Base-by-base conservation (phyloP, 1,284 basidiomycete genomes). In the Afroboletus lepidellus region DNA sequence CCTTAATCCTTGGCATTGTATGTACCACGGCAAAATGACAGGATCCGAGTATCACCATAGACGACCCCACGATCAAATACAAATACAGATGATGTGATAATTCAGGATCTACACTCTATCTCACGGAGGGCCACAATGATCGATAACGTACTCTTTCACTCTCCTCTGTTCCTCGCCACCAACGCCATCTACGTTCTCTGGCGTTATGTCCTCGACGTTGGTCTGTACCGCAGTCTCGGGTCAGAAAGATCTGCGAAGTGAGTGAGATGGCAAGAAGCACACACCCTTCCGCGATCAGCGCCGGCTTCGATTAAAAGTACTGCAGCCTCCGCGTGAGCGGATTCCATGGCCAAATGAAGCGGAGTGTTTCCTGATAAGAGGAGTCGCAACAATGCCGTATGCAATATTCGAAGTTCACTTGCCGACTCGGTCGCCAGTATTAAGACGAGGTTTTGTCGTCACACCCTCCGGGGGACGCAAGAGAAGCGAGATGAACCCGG, bases 261-360 rank as follows among this genome's bases (percentile, higher is more conserved):
- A 8, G 39, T 8, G 49, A 43, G 38, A 33, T 41, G 1, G 34
- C 29, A 43, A 16, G 49, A 46, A 53, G 45, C 21, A 42, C 90
- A 67, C 70, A 94, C 92, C 62, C 92, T 79, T 57, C 81, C 81
- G 30, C 94, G 84, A 75, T 97, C 94, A 8, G 94, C 94, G 16
- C 94, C 94, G 39, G 92, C 94, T 67, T 95, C 91, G 54, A 98
- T 94, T 46, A 98, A 77, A 43, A 87, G 73, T 1, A 94, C 90
- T 7, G 94, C 94, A 7, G 85, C 89, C 67, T 92, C 87, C 24
- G 91, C 94, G 65, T 97, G 91, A 8, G 86, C 94, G 51, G 90
- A 94, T 66, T 98, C 94, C 83, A 98, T 87, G 7, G 94, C 94
- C 38, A 98, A 83, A 76, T 98, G 94, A n/a, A 98, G 75, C 1